phyloP scores from a whole-genome alignment of 768 basidiomycete species.

The Boletales sp. region DNA sequence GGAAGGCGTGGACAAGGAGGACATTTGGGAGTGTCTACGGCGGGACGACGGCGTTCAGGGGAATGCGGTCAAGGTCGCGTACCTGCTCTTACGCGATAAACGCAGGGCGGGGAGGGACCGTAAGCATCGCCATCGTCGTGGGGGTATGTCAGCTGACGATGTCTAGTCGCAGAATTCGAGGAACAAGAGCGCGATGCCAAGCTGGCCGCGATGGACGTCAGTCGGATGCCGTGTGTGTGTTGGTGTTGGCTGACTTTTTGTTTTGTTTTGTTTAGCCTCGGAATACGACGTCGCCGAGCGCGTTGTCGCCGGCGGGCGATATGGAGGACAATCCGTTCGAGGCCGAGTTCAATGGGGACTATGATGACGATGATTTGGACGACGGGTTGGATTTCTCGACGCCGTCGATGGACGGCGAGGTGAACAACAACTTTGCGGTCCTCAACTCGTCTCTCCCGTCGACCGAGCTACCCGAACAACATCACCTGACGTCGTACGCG shows the following conservation, averaged over 20 bases:
- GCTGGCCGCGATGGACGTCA: slow-evolving; percentile 74
- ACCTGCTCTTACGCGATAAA: slow-evolving; percentile 90
- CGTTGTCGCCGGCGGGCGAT: slow-evolving; percentile 62
- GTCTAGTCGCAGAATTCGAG: slow-evolving; percentile 67
- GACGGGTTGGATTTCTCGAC: slow-evolving; percentile 49
- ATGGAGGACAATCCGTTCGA: slow-evolving; percentile 80
- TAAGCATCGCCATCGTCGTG: slow-evolving; percentile 41
- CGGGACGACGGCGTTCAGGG: slow-evolving; percentile 82
- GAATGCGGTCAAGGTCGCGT: slow-evolving; percentile 95
- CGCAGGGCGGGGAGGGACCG: slow-evolving; percentile 77
- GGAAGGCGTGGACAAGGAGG: slow-evolving; percentile 71
- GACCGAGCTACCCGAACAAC: slow-evolving; percentile 54
- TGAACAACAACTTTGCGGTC: slow-evolving; percentile 77
- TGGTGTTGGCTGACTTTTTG: slow-evolving; percentile 3
- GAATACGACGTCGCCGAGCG: slow-evolving; percentile 62
- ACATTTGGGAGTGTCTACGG: slow-evolving; percentile 83
- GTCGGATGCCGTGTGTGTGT: slow-evolving; percentile 32
- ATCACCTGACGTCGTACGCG: slow-evolving; percentile 68
- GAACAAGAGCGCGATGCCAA: slow-evolving; percentile 85
- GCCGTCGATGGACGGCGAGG: slow-evolving; percentile 33
- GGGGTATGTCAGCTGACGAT: slow-evolving; percentile 10
- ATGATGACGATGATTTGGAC: slow-evolving; percentile 55
- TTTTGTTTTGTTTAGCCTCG: slow-evolving; percentile 47
- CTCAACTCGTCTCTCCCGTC: slow-evolving; percentile 86
- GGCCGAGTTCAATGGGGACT: slow-evolving; percentile 51